Evolutionary conservation across 108 stramenopile species (phyloP).

Genomic region (Seminavis robusta): DNA sequence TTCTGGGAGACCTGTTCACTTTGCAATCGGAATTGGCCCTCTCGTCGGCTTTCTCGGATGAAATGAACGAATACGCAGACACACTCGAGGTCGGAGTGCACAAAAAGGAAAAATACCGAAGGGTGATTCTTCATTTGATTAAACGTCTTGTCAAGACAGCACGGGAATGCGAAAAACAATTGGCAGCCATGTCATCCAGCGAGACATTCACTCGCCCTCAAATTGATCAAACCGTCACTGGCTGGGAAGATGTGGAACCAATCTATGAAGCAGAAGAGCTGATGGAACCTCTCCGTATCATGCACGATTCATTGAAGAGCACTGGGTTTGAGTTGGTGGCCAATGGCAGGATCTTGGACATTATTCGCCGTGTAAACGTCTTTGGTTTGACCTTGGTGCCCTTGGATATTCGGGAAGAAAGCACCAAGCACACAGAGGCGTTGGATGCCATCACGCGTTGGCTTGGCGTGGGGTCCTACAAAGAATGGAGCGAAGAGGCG

Average conservation of each 20-base stretch:
- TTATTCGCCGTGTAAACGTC: constrained; percentile 83
- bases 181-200: constrained; percentile 9
- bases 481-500: constrained; percentile 90
- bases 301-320: constrained; percentile 75
- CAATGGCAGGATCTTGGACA: constrained; percentile 87
- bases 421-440: constrained; percentile 84
- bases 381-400: constrained; percentile 93
- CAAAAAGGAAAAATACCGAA: constrained; percentile 70
- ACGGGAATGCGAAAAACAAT: constrained; percentile 57
- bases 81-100: constrained; percentile 43
- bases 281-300: constrained; percentile 72
- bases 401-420: constrained; percentile 95
- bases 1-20: constrained; percentile 68
- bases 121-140: constrained; percentile 77
- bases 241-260: constrained; percentile 58
- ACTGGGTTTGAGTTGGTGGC: constrained; percentile 90
- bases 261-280: constrained; percentile 69
- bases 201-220: constrained; percentile 4
- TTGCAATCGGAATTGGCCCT: constrained; percentile 68
- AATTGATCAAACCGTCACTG: constrained; percentile 27
- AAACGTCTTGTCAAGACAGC: constrained; percentile 68
- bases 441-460: constrained; percentile 92
- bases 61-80: constrained; percentile 49
- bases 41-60: constrained; percentile 63
- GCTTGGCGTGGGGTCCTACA: constrained; percentile 90